phyloP scores from a whole-genome alignment of 805 yeast genomes.

The Cyberlindnera galapagoensis region DNA sequence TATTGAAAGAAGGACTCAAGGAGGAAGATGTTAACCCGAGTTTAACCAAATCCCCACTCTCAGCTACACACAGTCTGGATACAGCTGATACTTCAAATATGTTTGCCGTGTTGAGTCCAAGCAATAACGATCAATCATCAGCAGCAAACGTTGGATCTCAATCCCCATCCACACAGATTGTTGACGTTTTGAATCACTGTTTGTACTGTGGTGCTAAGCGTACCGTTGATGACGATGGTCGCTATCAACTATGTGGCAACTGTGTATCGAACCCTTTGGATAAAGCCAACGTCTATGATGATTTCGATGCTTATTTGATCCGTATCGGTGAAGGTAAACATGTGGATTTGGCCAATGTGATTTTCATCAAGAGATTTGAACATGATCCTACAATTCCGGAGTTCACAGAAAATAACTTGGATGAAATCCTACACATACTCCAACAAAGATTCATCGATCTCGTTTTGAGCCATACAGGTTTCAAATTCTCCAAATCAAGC shows the following conservation, averaged over 20 bases:
- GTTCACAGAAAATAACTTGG: constrained; percentile 15
- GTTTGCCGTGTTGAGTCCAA: constrained; percentile 3
- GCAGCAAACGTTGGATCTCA: not conserved
- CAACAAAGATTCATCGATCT: constrained; percentile 12
- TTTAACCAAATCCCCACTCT: constrained; percentile 15
- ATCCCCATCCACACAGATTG: not conserved
- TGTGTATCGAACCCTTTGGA: constrained; percentile 23
- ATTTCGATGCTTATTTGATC: constrained; percentile 15
- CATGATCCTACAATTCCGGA: constrained; percentile 13
- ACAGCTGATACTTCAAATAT: constrained; percentile 2
- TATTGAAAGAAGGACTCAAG: constrained; percentile 10
- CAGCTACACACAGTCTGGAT: not conserved
- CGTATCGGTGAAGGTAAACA: constrained; percentile 13
- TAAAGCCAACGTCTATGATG: constrained; percentile 19
- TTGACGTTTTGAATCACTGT: constrained; percentile 11
- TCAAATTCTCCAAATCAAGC: constrained; percentile 19
- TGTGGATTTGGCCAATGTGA: constrained; percentile 16
- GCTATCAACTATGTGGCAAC: constrained; percentile 22
- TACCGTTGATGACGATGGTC: constrained; percentile 22
- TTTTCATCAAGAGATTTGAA: constrained; percentile 16
- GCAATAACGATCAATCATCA: not conserved
- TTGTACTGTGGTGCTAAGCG: constrained; percentile 21
- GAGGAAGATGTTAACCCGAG: constrained; percentile 10
- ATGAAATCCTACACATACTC: constrained; percentile 11
- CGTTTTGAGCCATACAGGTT: constrained; percentile 19